Evolutionary conservation across 768 basidiomycete genomes (phyloP), one percentile per base, ranked within the genome.

Genomic region (Xanthoconium purpureum): DNA sequence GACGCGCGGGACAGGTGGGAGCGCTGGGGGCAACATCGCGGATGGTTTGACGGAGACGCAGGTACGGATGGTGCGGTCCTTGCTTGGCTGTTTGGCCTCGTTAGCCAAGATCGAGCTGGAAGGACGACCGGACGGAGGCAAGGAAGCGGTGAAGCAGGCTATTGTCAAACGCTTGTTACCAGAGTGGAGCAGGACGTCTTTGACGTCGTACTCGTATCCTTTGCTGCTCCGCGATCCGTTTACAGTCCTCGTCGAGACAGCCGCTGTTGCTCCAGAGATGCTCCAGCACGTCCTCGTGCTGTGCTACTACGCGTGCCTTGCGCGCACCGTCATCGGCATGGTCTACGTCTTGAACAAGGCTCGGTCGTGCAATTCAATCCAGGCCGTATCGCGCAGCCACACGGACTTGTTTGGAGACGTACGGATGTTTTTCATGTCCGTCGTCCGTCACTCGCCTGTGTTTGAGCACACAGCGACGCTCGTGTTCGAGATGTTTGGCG

Each of bases 161-260:
- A 88, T 97, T 63, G 86, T 96, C 73, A 95, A 95, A 63, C 83
- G 94, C 17, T 74, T 97, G 28, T 68, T 96, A 35, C 93, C 94
- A 1, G 94, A 96, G 71, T 95, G 93, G 92, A 94, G 89, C 63
- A 81, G 89, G 38, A 87, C 90, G 28, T 88, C 91, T 1, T 77
- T 93, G 55, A 89, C 87, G 5, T 87, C 90, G 3, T 88, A 91
- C 60, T 87, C 91, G 1, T 88, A 87, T 52, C 94, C 95, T 1
- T 75, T 98, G 0, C 84, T 98, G 14, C 82, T 92, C 3, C 83
- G 95, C 18, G 93, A 97, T 68, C 95, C 97, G 0, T 87, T 98
- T 63, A 88, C 89, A 3, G 81, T 96, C 38, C 80, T 99, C 20
- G 80, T 96, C 28, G 96, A 99, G 74, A 85, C 89, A 0, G 94